Percentiles rank a stretch among this genome's conserved stretches.
These are phyloP conservation scores for Tilletia caries DNA, from an alignment of 1,284 basidiomycete species.

Conservation along the genomic window DNA sequence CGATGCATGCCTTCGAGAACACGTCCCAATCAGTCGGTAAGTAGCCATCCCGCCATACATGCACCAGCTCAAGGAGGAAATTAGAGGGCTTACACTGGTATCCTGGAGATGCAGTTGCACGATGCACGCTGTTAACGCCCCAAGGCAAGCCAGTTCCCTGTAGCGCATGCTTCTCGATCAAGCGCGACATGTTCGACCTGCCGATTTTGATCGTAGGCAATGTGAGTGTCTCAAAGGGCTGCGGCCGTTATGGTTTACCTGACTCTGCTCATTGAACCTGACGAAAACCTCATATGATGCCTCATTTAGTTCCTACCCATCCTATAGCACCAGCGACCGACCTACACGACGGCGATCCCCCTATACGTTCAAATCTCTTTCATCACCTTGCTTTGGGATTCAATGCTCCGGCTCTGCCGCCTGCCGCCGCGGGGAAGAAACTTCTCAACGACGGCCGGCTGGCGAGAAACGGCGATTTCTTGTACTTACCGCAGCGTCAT, in stretches of 20 bases:
- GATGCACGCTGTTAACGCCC: constrained; percentile 42
- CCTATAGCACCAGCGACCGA: neutral
- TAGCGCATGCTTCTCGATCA: constrained; percentile 52
- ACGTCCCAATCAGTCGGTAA: constrained; percentile 45
- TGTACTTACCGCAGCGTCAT: too few relatives aligned
- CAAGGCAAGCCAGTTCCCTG: constrained; percentile 46
- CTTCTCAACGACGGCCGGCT: too few relatives aligned
- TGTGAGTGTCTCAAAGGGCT: neutral
- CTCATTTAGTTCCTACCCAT: neutral
- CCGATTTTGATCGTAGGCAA: constrained; percentile 29
- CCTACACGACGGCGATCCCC: too few relatives aligned
- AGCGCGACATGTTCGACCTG: constrained; percentile 51
- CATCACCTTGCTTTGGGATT: too few relatives aligned
- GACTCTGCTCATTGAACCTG: too few relatives aligned
- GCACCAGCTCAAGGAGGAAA: neutral
- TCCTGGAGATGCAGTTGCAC: constrained; percentile 29
- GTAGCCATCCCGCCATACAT: neutral
- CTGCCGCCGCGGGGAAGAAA: too few relatives aligned
- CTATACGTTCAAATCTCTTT: too few relatives aligned
- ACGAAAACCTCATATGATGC: too few relatives aligned
- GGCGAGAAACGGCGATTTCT: too few relatives aligned
- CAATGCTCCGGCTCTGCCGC: too few relatives aligned
- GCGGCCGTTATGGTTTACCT: too few relatives aligned
- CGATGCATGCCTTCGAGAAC: constrained; percentile 51
- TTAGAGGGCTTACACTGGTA: neutral